Evolutionary conservation across 2,329 filamentous ascomycete species (phyloP).

Genomic region (Fragosphaeria purpurea): DNA sequence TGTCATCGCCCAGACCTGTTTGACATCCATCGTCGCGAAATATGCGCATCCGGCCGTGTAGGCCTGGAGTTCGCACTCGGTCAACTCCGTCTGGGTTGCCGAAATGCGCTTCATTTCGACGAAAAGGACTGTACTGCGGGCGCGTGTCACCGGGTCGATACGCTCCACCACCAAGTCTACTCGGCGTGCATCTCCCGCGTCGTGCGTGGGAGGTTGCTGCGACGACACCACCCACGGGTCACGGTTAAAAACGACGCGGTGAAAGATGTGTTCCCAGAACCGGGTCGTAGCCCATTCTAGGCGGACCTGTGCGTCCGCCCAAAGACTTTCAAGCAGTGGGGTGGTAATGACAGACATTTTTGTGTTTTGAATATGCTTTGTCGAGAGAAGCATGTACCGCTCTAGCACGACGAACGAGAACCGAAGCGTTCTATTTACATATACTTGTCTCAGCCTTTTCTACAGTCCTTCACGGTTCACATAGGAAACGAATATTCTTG

Average conservation of each 20-base stretch:
- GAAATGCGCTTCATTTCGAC: not conserved
- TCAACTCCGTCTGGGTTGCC: not conserved
- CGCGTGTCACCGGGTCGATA: not conserved
- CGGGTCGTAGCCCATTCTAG: slow-evolving; percentile 1
- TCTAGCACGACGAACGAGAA: too few species aligned
- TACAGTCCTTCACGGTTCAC: too few species aligned
- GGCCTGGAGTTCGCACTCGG: not conserved
- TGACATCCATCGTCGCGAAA: not conserved
- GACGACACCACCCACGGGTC: slow-evolving; percentile 2
- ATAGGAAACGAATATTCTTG: too few species aligned
- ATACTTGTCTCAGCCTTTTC: too few species aligned
- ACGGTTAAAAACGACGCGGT: slow-evolving; percentile 1
- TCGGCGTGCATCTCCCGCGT: not conserved
- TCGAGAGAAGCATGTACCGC: too few species aligned
- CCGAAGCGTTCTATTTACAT: too few species aligned
- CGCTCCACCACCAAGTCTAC: slow-evolving; percentile 1
- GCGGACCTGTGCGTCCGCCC: not conserved
- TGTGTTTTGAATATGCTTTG: too few species aligned
- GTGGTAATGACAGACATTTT: slow-evolving; percentile 1
- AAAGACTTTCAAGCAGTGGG: not conserved
- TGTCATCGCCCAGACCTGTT: slow-evolving; percentile 1
- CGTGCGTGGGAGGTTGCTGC: not conserved
- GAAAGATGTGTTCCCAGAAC: not conserved
- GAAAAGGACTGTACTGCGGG: not conserved
- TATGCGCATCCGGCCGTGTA: slow-evolving; percentile 1